These are phyloP conservation scores for Pseudoscleropodium purum DNA, from an alignment of 225 moss, liverwort and hornwort genomes.

Conservation along the genomic window DNA sequence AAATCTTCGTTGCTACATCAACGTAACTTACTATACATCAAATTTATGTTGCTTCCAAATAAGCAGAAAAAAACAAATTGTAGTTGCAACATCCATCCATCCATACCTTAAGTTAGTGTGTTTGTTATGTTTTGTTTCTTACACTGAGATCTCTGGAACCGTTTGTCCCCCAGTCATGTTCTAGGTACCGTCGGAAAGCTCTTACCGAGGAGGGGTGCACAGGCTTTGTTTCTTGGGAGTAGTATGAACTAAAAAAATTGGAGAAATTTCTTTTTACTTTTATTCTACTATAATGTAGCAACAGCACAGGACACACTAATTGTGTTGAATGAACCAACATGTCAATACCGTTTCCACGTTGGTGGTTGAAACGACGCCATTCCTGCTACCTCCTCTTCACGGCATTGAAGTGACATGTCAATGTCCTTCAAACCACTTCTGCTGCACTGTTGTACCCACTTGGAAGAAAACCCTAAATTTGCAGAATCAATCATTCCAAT, in stretches of 20 bases:
- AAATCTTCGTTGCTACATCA: rapidly evolving
- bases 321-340: neutral
- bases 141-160: no score
- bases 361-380: neutral
- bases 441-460: neutral
- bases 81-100: neutral
- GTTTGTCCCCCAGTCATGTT: no score
- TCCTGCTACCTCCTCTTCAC: neutral
- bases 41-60: neutral
- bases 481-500: neutral
- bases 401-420: neutral
- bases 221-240: no score
- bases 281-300: no score
- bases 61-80: neutral
- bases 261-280: no score
- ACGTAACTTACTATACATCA: no score
- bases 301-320: no score
- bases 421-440: neutral
- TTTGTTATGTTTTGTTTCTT: no score
- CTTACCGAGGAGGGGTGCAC: no score
- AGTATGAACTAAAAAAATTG: no score
- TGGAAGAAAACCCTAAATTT: neutral
- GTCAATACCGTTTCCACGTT: neutral
- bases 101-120: no score
- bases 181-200: no score